Evolutionary conservation across 805 yeast species (phyloP), one percentile per base, ranked within the genome.

Genomic region (Wickerhamomyces rabaulensis): DNA sequence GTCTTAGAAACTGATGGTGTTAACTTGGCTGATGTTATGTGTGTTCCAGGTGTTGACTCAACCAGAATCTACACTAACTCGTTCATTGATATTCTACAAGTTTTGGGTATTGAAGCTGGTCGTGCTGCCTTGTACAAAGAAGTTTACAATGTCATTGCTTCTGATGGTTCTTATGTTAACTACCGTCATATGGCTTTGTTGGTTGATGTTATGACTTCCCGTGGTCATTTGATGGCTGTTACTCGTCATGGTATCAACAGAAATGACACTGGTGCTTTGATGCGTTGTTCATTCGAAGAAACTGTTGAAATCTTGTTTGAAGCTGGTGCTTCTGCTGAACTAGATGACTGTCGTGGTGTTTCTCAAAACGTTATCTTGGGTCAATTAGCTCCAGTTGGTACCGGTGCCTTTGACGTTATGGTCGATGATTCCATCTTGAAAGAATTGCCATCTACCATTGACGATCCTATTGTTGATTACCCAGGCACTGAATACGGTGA

Each of bases 211-310:
- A 94, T 94, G 99, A 94, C 99, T 2, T 87, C 96, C 36, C 84
- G 96, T 63, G 99, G 99, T 62, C 96, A 92, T 64, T 76, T 94
- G 68, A 92, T 95, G 87, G 98, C 99, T 37, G 91, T 94, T 61
- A 92, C 98, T 39, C 95, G 99, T 79, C 99, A 94, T 65, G 99
- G 99, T 79, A 92, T 94, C 70, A 94, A 94, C 70, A 84, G 99
- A 71, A 87, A 96, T 35, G 97, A 94, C 56, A 94, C 99, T 26
- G 99, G 99, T 70, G 99, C 99, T 2, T 77, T 94, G 63, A 94
- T 94, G 99, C 82, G 99, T 70, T 94, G 97, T 74, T 92, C 99
- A 39, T 94, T 94, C 74, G 99, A 94, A 71, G 99, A 94, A 69
- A 94, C 99, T 8, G 99, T 94, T 38, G 99, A 94, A 71, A 94